phyloP scores from a whole-genome alignment of 2,329 filamentous ascomycete species.

The Graphium sp. region DNA sequence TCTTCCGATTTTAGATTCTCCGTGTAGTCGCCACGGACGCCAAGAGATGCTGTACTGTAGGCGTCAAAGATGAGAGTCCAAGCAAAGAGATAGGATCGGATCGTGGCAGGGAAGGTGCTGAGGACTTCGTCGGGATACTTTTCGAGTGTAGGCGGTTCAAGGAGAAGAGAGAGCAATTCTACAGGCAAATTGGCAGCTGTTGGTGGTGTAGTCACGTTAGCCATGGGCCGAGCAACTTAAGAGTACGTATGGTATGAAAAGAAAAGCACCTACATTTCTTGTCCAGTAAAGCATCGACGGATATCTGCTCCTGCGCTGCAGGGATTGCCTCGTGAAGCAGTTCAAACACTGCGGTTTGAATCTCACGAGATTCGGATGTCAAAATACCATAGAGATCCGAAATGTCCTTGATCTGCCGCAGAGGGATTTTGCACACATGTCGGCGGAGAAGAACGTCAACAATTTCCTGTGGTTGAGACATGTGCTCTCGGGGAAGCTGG shows the following conservation, averaged over 20 bases:
- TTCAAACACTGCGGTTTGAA: constrained; percentile 68
- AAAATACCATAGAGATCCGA: constrained; percentile 60
- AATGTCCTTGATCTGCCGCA: constrained; percentile 43
- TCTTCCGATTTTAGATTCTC: constrained; percentile 61
- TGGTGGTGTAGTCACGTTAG: neutral
- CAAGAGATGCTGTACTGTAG: constrained; percentile 61
- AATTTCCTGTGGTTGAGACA: constrained; percentile 52
- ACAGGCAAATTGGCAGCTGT: constrained; percentile 56
- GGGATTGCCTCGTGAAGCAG: constrained; percentile 72
- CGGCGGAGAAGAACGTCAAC: constrained; percentile 61
- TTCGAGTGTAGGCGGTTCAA: constrained; percentile 61
- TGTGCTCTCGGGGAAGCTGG: constrained; percentile 25
- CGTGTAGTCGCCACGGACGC: constrained; percentile 67
- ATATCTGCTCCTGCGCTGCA: constrained; percentile 60
- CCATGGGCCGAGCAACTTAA: too few species aligned
- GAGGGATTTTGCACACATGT: constrained; percentile 46
- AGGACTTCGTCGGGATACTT: constrained; percentile 48
- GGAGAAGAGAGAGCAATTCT: constrained; percentile 68
- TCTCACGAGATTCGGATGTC: constrained; percentile 53
- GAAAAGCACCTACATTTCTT: constrained; percentile 31
- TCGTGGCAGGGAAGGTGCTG: constrained; percentile 47
- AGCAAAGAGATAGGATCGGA: constrained; percentile 70
- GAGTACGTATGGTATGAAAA: constrained; percentile 4
- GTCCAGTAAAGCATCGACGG: constrained; percentile 58
- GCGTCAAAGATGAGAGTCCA: constrained; percentile 88